These are phyloP conservation scores for Bruguiera sexangula DNA, from an alignment of 345 rosid genomes.

Conservation along the genomic window DNA sequence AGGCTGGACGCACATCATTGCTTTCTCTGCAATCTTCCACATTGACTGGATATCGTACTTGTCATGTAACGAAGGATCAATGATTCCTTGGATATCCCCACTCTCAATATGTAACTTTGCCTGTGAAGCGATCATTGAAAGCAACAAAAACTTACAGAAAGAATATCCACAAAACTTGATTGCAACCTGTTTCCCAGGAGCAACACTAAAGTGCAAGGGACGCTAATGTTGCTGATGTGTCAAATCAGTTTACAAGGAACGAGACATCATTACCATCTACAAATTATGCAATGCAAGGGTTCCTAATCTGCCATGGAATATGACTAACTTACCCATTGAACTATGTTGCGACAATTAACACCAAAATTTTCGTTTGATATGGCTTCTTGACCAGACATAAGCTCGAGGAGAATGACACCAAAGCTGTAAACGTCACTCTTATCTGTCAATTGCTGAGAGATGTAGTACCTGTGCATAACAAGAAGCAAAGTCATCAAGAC, in stretches of 20 bases:
- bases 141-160: conserved; percentile 3
- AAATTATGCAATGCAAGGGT: too few relatives aligned
- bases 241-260: too few relatives aligned
- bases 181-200: too few relatives aligned
- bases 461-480: conserved; percentile 65
- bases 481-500: neutral
- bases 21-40: conserved; percentile 99
- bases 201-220: too few relatives aligned
- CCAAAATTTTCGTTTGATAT: conserved; percentile 92
- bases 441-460: conserved; percentile 95
- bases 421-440: conserved; percentile 98
- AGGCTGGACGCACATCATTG: conserved; percentile 82
- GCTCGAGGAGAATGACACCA: conserved; percentile 93
- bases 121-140: conserved; percentile 30
- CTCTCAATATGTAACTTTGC: conserved; percentile 92
- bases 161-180: neutral
- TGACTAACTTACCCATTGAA: conserved; percentile 76
- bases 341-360: conserved; percentile 87
- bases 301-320: too few relatives aligned
- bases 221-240: too few relatives aligned
- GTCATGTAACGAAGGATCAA: conserved; percentile 60
- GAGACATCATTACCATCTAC: too few relatives aligned
- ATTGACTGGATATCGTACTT: conserved; percentile 89
- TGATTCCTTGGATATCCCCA: conserved; percentile 86
- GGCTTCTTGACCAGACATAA: conserved; percentile 94